Evolutionary conservation across 768 basidiomycete genomes (phyloP).

Genomic region (Imleria badia): DNA sequence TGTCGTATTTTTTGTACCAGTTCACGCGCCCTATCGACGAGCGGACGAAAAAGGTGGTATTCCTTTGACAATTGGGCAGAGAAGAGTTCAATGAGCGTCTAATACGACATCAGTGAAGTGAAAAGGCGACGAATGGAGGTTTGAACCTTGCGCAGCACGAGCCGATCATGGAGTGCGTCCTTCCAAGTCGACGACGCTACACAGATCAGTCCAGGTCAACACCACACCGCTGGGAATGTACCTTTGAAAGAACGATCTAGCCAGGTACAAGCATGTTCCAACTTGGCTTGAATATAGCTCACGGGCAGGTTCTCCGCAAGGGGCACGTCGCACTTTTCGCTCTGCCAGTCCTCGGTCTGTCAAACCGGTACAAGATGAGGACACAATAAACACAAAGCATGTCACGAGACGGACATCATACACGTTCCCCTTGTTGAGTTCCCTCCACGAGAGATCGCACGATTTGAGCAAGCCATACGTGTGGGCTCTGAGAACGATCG

Average conservation of each 20-base stretch:
- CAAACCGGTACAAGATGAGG: conserved; percentile 14
- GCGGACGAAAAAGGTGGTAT: conserved; percentile 19
- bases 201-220: conserved; percentile 7
- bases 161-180: conserved; percentile 49
- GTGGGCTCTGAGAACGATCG: conserved; percentile 64
- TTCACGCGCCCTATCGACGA: conserved; percentile 20
- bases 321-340: conserved; percentile 83
- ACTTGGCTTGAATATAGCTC: conserved; percentile 46
- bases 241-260: conserved; percentile 46
- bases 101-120: conserved; percentile 4
- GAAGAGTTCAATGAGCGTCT: conserved; percentile 29
- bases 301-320: conserved; percentile 65
- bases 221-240: conserved; percentile 12
- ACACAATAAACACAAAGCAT: conserved; percentile 7
- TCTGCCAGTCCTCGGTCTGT: conserved; percentile 86
- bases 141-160: conserved; percentile 58
- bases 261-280: conserved; percentile 68
- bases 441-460: conserved; percentile 80
- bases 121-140: not conserved
- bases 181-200: conserved; percentile 50
- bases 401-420: conserved; percentile 62
- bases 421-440: conserved; percentile 71
- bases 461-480: conserved; percentile 74
- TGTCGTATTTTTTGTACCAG: conserved; percentile 12
- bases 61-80: conserved; percentile 27